Percentiles rank a stretch among this genome's conserved stretches.
These are phyloP conservation scores for Blastocystis sp. DNA, from an alignment of 352 stramenopile genomes.

Conservation along the genomic window DNA sequence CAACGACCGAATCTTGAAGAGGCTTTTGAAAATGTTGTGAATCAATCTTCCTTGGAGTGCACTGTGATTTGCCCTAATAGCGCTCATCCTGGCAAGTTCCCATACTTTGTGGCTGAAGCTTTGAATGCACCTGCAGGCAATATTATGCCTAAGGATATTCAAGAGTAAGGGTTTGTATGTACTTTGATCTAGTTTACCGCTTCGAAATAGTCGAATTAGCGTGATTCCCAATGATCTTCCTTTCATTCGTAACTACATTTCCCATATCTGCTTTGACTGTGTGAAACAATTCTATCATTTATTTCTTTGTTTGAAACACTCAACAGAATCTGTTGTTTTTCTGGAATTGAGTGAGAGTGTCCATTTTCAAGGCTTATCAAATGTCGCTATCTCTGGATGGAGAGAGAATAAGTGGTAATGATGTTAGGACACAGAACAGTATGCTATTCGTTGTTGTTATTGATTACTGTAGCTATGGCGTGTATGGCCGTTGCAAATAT, in stretches of 20 bases:
- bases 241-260: conserved; percentile 27
- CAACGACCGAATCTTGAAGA: background rate
- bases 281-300: conserved; percentile 26
- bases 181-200: background rate
- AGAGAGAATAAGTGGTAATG: conserved; percentile 53
- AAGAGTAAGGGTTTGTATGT: background rate
- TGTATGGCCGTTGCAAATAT: conserved; percentile 97
- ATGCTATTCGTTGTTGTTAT: background rate
- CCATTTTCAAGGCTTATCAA: no score
- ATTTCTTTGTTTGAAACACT: background rate
- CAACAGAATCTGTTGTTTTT: no score
- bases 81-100: conserved; percentile 23
- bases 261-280: conserved; percentile 33
- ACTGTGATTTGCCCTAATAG: background rate
- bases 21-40: background rate
- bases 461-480: conserved; percentile 79
- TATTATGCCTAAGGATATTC: conserved; percentile 42
- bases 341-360: no score
- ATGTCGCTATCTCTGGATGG: conserved; percentile 59
- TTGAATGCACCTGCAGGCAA: conserved; percentile 17
- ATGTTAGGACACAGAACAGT: conserved; percentile 59
- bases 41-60: background rate
- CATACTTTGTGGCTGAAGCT: conserved; percentile 16
- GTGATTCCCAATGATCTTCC: conserved; percentile 13
- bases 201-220: conserved; percentile 7